Percentiles rank a stretch among this genome's conserved stretches.
These are phyloP conservation scores for Euryodendron excelsum DNA, from an alignment of 148 eudicot species.

Conservation along the genomic window DNA sequence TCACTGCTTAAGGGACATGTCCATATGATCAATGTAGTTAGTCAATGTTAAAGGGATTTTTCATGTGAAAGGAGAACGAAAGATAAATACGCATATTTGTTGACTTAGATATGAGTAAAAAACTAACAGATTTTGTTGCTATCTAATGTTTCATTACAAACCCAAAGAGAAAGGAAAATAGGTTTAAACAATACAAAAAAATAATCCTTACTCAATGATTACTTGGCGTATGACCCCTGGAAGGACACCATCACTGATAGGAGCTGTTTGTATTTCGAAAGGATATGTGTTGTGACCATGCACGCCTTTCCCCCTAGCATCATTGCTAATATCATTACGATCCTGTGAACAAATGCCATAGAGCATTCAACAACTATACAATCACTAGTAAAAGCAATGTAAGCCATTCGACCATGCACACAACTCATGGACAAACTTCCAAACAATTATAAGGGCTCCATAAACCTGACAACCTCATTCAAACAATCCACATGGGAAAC, in stretches of 20 bases:
- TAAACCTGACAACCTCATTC: background rate
- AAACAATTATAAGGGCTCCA: background rate
- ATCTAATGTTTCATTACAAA: background rate
- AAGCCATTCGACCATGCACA: background rate
- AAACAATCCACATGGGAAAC: background rate
- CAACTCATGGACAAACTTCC: background rate
- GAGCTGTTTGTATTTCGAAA: slow-evolving; percentile 81
- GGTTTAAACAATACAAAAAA: background rate
- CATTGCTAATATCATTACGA: slow-evolving; percentile 24
- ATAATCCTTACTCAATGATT: slow-evolving; percentile 60
- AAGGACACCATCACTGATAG: slow-evolving; percentile 69
- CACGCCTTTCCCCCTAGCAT: slow-evolving; percentile 19
- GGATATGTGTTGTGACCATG: slow-evolving; percentile 19
- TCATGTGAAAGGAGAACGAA: background rate
- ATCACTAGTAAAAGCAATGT: background rate
- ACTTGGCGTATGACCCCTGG: slow-evolving; percentile 83
- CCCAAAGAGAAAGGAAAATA: background rate
- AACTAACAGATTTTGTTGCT: background rate
- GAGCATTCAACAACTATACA: background rate
- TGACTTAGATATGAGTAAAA: too few relatives aligned
- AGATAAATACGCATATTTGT: too few relatives aligned
- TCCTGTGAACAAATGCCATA: slow-evolving; percentile 29
- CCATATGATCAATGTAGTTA: background rate
- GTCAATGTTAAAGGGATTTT: background rate
- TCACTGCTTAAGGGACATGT: background rate